Conservation (phyloP, 2,329 filamentous ascomycete genomes). For the Neoscytalidium dimidiatum region DNA sequence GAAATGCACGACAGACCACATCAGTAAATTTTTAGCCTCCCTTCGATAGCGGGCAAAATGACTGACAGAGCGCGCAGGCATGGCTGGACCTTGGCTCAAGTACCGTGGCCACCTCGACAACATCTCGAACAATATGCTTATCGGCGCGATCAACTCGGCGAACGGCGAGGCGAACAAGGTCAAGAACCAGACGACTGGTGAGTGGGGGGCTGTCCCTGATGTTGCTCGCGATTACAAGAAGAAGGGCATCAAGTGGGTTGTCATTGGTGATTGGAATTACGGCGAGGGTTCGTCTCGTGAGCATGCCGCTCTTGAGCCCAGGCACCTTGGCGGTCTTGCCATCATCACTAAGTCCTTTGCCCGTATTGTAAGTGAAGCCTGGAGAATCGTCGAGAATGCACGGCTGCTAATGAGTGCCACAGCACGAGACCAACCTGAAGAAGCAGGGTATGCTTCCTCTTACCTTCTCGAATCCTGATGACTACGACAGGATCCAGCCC, state of each 20-base stretch:
- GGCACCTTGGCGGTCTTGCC: slow-evolving; percentile 93
- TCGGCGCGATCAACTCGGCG: slow-evolving; percentile 92
- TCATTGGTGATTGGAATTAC: slow-evolving; percentile 99
- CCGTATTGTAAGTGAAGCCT: slow-evolving; percentile 67
- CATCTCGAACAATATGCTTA: slow-evolving; percentile 99
- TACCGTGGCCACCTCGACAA: slow-evolving; percentile 99
- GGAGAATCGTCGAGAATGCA: slow-evolving; percentile 14
- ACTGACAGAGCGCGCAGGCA: slow-evolving; percentile 63
- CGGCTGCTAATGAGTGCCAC: slow-evolving; percentile 17
- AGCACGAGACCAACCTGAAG: slow-evolving; percentile 99
- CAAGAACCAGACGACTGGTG: slow-evolving; percentile 82
- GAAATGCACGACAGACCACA: slow-evolving; percentile 97
- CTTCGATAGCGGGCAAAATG: too few species aligned
- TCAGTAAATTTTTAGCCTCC: too few species aligned
- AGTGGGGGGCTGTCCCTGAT: slow-evolving; percentile 85
- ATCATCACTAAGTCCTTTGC: slow-evolving; percentile 96
- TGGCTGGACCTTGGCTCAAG: slow-evolving; percentile 97
- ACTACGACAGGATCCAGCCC: slow-evolving; percentile 96
- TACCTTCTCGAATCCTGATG: slow-evolving; percentile 89
- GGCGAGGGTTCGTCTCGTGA: slow-evolving; percentile 97
- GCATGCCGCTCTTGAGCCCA: slow-evolving; percentile 95
- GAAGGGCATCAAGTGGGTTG: slow-evolving; percentile 94
- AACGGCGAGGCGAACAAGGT: slow-evolving; percentile 98
- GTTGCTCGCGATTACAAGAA: slow-evolving; percentile 98
- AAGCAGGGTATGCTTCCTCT: slow-evolving; percentile 99